Base-by-base conservation (phyloP, 495 filamentous ascomycete species). In the Daldinia concentrica region DNA sequence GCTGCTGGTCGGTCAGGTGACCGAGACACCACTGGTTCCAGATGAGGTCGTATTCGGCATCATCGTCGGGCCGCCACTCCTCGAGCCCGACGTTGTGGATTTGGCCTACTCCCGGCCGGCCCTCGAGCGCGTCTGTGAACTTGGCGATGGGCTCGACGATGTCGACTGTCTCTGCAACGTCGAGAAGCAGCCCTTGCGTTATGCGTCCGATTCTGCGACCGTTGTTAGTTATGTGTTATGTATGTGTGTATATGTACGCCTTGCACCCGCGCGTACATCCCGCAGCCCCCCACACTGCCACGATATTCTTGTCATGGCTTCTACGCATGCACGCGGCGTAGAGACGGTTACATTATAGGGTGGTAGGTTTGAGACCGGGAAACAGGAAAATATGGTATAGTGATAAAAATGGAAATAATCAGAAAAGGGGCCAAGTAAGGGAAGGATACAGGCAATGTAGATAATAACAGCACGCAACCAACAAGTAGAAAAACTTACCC, bases 21-120 rank as follows among this genome's bases (percentile, higher is more conserved):
- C 93, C 92, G n/a, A 96, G 79, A 80, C 94, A 98, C 94, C 94
- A 97, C 80, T 98, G 95, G 54, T 88, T 92, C 86, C 89, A 91
- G 71, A 92, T 83, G 50, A 91, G 71, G 67, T 89, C 84, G 65
- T 86, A 94, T 83, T 85, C 54, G 27, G 81, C 17, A 2, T 64
- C 84, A 5, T 82, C 78, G 11, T 76, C 73, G 0, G 91, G 92
- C 56, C 69, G 66, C 93, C 93, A 97, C 39, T 87, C 79, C 80
- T 97, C 90, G 2, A 97, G 81, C 3, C 93, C 92, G 8, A 89
- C 75, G 60, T 91, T 93, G 76, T 87, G 91, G 57, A 97, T 83
- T 36, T 85, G 81, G 0, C 90, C 89, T 17, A 95, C 79, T 39
- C 83, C 83, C 5, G 67, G 57, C 19, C 74, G 78, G 37, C 82